Percentiles rank a stretch among this genome's conserved stretches.
phyloP scores from a whole-genome alignment of 805 yeast species.

The Hanseniaspora valbyensis region DNA sequence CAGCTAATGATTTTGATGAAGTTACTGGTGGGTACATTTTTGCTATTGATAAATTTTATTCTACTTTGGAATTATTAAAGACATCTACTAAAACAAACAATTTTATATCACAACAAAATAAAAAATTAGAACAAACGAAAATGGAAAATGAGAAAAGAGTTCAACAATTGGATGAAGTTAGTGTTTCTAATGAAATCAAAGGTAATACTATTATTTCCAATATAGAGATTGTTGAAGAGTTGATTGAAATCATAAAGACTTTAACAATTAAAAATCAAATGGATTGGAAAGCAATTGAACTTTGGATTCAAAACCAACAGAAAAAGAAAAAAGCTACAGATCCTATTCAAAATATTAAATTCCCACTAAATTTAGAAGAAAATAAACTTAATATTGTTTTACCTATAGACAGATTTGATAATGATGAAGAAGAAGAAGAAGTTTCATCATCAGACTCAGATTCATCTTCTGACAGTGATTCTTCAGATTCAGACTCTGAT shows the following conservation, averaged over 20 bases:
- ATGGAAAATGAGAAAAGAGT: constrained; percentile 62
- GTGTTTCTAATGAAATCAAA: constrained; percentile 49
- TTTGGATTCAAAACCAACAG: constrained; percentile 59
- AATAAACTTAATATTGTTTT: constrained; percentile 53
- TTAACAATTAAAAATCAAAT: constrained; percentile 61
- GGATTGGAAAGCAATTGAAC: constrained; percentile 89
- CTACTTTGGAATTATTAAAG: constrained; percentile 73
- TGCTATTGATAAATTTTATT: constrained; percentile 73
- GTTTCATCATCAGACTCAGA: constrained; percentile 42
- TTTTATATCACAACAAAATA: constrained; percentile 64
- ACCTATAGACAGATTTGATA: constrained; percentile 36
- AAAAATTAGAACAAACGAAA: constrained; percentile 62
- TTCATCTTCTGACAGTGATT: constrained; percentile 29
- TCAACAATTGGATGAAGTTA: constrained; percentile 51
- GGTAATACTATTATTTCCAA: constrained; percentile 64
- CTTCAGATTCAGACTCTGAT: constrained; percentile 26
- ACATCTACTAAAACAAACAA: constrained; percentile 62
- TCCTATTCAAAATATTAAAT: constrained; percentile 49
- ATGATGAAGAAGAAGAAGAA: constrained; percentile 20
- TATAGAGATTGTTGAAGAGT: constrained; percentile 61
- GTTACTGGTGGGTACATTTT: constrained; percentile 56
- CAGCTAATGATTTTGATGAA: constrained; percentile 34
- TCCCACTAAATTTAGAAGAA: constrained; percentile 60
- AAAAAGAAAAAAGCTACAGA: constrained; percentile 36
- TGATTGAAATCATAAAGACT: constrained; percentile 53